Evolutionary conservation across 108 stramenopile genomes (phyloP).

Genomic region (Nannochloropsis gaditana): DNA sequence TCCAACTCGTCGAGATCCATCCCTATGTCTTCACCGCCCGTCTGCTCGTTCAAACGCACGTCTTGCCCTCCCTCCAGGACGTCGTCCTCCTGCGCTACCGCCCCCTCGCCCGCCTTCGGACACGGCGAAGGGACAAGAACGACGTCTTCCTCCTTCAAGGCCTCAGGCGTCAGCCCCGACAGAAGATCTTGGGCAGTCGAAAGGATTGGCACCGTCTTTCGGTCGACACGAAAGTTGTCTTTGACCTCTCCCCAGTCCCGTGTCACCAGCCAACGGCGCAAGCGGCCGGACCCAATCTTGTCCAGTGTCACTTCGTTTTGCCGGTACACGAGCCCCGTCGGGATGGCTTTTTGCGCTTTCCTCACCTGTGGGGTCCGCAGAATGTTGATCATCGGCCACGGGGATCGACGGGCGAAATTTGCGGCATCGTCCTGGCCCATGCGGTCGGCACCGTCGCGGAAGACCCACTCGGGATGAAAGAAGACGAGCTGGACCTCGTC

Average conservation of each 20-base stretch:
- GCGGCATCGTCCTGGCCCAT: slow-evolving; percentile 67
- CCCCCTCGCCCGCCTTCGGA: background rate
- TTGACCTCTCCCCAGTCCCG: slow-evolving; percentile 80
- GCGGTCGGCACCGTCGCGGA: slow-evolving; percentile 80
- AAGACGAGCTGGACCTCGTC: slow-evolving; percentile 80
- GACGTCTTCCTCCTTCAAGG: background rate
- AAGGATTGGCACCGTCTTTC: slow-evolving; percentile 72
- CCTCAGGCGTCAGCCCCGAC: background rate
- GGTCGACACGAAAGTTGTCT: slow-evolving; percentile 57
- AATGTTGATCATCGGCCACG: slow-evolving; percentile 96
- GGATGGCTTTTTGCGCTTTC: slow-evolving; percentile 84
- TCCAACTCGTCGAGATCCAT: background rate
- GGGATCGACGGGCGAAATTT: slow-evolving; percentile 83
- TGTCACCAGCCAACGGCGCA: slow-evolving; percentile 79
- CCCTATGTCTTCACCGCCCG: background rate
- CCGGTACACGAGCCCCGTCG: slow-evolving; percentile 82
- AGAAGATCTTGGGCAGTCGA: slow-evolving; percentile 71
- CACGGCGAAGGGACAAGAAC: background rate
- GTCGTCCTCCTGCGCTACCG: background rate
- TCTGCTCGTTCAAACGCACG: background rate
- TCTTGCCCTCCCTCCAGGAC: background rate
- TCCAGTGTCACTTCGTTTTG: slow-evolving; percentile 85
- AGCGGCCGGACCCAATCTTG: slow-evolving; percentile 61
- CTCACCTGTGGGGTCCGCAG: slow-evolving; percentile 75
- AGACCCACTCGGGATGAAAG: slow-evolving; percentile 90